Evolutionary conservation across 768 basidiomycete species (phyloP), one percentile per base, ranked within the genome.

Genomic region (Lactarius sp.): DNA sequence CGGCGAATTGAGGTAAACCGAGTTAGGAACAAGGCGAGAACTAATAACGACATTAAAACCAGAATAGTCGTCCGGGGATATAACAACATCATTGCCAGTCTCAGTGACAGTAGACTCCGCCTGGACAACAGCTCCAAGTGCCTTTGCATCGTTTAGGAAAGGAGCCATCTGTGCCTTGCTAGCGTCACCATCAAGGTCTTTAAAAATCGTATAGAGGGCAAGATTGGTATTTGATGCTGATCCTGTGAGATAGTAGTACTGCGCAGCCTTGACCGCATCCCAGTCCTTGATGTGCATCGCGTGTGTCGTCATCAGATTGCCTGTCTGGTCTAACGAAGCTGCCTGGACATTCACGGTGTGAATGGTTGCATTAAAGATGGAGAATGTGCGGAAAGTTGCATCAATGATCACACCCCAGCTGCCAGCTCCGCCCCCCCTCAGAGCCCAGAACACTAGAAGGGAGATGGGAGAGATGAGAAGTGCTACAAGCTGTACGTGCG

Each of bases 361-460:
- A 14, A 69, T 12, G 22, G 73, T 68, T 12, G 56, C 69, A 31
- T 73, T 69, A 66, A 77, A 77, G 36, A 72, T 75, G 7, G 76
- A 74, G 70, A 68, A 75, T 0, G 75, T 74, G 34, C 69, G 70
- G 69, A 76, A 66, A 6, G 76, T 77, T 0, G 74, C 73, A 27
- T 74, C 73, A 31, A 76, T 67, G 47, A 77, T 72, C n/a, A 77
- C 71, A 22, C 76, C 77, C 76, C 74, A 78, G 42, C 71, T 74
- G 9, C 77, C 77, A 13, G 59, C 64, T 4, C 66, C 64, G 5
- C 60, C 67, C 12, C 68, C 68, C 4, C 69, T 61, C 31, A 71
- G 14, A n/a, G 69, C 65, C 65, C 61, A 69, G 56, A 70, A 70
- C 14, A 70, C 69, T 70, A 52, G 22, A 41, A 52, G 31, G n/a